phyloP scores from a whole-genome alignment of 352 stramenopile genomes.

The Phytophthora europaea region DNA sequence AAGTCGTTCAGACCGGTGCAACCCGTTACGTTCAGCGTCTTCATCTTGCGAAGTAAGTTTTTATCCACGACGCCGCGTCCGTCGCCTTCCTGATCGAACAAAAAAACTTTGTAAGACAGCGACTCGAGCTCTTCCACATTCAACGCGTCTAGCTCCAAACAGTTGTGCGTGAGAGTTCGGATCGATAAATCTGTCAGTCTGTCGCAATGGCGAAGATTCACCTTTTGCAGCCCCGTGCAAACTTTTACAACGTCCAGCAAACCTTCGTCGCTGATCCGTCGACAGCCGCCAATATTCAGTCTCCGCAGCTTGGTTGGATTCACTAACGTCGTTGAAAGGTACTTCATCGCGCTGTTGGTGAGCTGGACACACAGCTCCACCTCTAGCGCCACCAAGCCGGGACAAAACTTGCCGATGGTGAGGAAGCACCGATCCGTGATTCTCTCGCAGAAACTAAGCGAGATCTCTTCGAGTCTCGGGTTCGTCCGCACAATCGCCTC shows the following conservation, averaged over 20 bases:
- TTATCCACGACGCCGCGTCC: conserved; percentile 83
- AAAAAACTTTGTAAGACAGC: conserved; percentile 80
- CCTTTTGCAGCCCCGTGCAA: conserved; percentile 64
- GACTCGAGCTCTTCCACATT: conserved; percentile 86
- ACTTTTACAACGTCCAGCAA: conserved; percentile 72
- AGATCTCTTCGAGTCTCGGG: conserved; percentile 61
- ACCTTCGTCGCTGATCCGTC: conserved; percentile 81
- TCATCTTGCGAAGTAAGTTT: conserved; percentile 73
- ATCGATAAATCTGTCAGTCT: conserved; percentile 86
- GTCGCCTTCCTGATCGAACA: conserved; percentile 88
- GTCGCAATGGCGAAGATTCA: conserved; percentile 87
- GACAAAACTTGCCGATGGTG: conserved; percentile 60
- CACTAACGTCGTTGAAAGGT: conserved; percentile 53
- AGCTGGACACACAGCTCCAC: conserved; percentile 77
- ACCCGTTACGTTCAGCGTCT: conserved; percentile 68
- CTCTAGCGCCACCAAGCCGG: conserved; percentile 53
- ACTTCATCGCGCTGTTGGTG: conserved; percentile 60
- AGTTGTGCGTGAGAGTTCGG: conserved; percentile 84
- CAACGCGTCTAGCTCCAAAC: conserved; percentile 78
- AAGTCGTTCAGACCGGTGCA: conserved; percentile 82
- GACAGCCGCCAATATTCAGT: conserved; percentile 86
- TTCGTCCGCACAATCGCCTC: conserved; percentile 68
- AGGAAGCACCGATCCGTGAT: conserved; percentile 75
- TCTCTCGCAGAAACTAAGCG: conserved; percentile 71
- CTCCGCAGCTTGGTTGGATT: conserved; percentile 61